A percentile compares a stretch with the other conserved stretches of the same genome.
These are phyloP conservation scores for Xylogone sp. DNA, from an alignment of 2,329 filamentous ascomycete species.

Conservation along the genomic window DNA sequence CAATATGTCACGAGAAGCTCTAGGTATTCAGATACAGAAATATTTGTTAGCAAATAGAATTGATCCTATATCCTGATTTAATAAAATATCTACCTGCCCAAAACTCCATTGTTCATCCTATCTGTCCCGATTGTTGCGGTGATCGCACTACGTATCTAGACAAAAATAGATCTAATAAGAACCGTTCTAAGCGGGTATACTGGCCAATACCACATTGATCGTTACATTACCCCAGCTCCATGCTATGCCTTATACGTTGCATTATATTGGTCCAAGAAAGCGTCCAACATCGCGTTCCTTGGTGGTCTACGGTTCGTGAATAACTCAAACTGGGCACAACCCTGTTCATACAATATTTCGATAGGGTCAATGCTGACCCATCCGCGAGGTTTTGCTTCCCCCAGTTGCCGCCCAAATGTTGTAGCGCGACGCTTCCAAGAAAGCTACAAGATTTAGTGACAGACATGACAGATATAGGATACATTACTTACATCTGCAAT, in stretches of 20 bases:
- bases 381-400: background rate
- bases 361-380: conserved; percentile 74
- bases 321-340: conserved; percentile 73
- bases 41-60: background rate
- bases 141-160: background rate
- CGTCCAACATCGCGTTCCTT: conserved; percentile 54
- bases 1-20: background rate
- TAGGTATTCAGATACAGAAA: background rate
- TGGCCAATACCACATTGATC: background rate
- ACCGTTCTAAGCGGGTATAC: background rate
- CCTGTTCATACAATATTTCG: conserved; percentile 71
- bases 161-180: background rate
- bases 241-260: background rate
- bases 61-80: background rate
- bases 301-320: conserved; percentile 70
- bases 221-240: background rate
- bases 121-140: background rate
- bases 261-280: background rate
- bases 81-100: background rate
- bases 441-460: background rate
- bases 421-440: background rate
- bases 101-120: background rate
- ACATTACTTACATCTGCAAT: background rate
- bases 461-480: background rate
- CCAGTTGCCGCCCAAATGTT: background rate